Base-by-base conservation (phyloP, 345 rosid genomes). In the Bretschneidera sinensis region DNA sequence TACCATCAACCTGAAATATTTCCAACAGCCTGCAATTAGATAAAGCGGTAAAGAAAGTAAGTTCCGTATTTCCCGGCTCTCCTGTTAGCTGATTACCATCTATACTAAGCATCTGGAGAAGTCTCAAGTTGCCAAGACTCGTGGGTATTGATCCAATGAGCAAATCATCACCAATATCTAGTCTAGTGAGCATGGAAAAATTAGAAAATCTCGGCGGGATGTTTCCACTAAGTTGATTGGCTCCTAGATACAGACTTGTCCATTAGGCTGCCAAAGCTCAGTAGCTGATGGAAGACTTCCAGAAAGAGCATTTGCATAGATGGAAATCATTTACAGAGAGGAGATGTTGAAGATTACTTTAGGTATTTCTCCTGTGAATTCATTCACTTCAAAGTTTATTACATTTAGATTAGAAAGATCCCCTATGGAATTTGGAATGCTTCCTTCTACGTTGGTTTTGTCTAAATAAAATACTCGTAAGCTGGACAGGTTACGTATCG, bases 21-120 rank as follows among this genome's bases (percentile, higher is more conserved):
- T 57, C 31, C 25, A 34, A 35, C 7, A 10, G 10, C 2, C 61
- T 57, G 24, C 61, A 57, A 10, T 22, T 57, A 18, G 61, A 33
- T 11, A 57, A 35, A 33, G 24, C 48, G 18, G 61, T 20, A 5
- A 57, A 6, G 49, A 57, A 57, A 57, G 23, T 20, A 22, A 57
- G 61, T 24, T 57, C 61, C 15, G 49, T 48, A 57, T 43, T 57
- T 57, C 49, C 61, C 18, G 25, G 61, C 31, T 57, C 48, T 20
- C 28, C 49, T 43, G 47, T 43, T 24, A 35, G 48, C 49, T 14
- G 24, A 35, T 57, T 57, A 2, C 7, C 49, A 18, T 57, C n/a
- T 24, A 57, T 17, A 34, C 17, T 18, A 24, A 57, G 61, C 20
- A 18, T 13, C 15, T 21, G 48, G 6, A 57, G 48, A 10, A 7